Evolutionary conservation across 192 early-diverging fungal species (phyloP).

Genomic region (Jimgerdemannia lactiflua): DNA sequence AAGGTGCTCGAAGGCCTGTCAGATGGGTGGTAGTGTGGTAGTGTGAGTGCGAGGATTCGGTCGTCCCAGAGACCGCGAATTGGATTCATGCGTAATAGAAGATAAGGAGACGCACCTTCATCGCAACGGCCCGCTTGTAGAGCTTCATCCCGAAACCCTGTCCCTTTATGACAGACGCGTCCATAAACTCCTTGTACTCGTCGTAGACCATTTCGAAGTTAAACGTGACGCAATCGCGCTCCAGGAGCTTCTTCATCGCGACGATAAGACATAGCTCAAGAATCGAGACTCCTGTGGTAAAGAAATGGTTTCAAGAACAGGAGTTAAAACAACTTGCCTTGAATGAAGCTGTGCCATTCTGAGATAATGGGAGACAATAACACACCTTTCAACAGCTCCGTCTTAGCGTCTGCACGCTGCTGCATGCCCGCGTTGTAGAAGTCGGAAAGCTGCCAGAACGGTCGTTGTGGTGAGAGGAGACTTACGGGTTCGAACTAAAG

Average conservation of each 20-base stretch:
- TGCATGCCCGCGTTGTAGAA: conserved; percentile 36
- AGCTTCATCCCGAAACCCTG: conserved; percentile 61
- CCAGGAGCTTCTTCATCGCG: conserved; percentile 70
- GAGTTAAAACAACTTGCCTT: background rate
- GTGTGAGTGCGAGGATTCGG: background rate
- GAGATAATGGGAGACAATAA: too few relatives aligned
- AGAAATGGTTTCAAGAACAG: background rate
- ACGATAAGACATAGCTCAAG: conserved; percentile 81
- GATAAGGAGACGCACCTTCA: conserved; percentile 56
- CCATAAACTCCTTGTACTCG: conserved; percentile 86
- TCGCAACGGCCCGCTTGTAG: conserved; percentile 74
- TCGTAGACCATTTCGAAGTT: conserved; percentile 97
- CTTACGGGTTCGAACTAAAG: conserved; percentile 45
- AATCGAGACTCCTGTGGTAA: conserved; percentile 59
- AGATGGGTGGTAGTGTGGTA: conserved; percentile 1
- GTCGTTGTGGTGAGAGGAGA: conserved; percentile 20
- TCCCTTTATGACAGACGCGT: conserved; percentile 44
- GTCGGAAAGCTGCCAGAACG: conserved; percentile 32
- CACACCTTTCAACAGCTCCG: conserved; percentile 48
- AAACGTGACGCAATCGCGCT: conserved; percentile 63
- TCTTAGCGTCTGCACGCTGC: conserved; percentile 49
- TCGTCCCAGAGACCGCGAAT: background rate
- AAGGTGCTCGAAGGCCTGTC: conserved; percentile 78
- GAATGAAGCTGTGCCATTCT: background rate
- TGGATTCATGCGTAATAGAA: background rate